Evolutionary conservation across 2,329 filamentous ascomycete genomes (phyloP).

Genomic region (Cryphonectria carpinicola): DNA sequence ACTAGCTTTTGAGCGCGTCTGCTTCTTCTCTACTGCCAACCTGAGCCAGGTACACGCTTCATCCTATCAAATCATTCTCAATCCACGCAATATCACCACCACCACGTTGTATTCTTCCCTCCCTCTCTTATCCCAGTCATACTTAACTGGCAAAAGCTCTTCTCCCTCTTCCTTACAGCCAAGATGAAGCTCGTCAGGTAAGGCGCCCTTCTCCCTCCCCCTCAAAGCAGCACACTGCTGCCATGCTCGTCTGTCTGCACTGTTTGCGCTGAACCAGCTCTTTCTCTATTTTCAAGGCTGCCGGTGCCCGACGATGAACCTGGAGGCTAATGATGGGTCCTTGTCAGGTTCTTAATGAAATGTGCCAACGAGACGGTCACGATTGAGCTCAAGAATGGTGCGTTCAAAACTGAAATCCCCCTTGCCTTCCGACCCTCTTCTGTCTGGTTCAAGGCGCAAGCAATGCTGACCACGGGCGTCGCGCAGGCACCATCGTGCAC

Average conservation of each 20-base stretch:
- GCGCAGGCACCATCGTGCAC: constrained; percentile 85
- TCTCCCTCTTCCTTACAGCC: constrained; percentile 36
- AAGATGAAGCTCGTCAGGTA: constrained; percentile 98
- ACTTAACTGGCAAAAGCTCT: background rate
- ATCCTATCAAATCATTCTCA: constrained; percentile 1
- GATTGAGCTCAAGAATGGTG: constrained; percentile 98
- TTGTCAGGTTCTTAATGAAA: constrained; percentile 93
- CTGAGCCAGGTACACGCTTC: background rate
- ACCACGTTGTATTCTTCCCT: background rate
- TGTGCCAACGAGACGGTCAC: constrained; percentile 98
- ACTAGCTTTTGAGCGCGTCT: constrained; percentile 26
- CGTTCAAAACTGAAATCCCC: constrained; percentile 27
- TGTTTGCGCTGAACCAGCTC: constrained; percentile 39
- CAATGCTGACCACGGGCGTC: background rate
- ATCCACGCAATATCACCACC: constrained; percentile 5
- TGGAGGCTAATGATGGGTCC: constrained; percentile 38
- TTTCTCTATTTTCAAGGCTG: constrained; percentile 26
- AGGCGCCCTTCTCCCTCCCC: constrained; percentile 39
- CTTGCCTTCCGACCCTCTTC: background rate
- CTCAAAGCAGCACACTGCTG: constrained; percentile 31
- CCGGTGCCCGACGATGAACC: constrained; percentile 28
- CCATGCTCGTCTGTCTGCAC: constrained; percentile 17
- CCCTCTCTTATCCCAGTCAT: background rate
- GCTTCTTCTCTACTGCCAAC: constrained; percentile 7
- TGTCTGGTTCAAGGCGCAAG: background rate